Evolutionary conservation across 192 early-diverging fungal genomes (phyloP), one percentile per base, ranked within the genome.

Genomic region (Coemansia sp.): DNA sequence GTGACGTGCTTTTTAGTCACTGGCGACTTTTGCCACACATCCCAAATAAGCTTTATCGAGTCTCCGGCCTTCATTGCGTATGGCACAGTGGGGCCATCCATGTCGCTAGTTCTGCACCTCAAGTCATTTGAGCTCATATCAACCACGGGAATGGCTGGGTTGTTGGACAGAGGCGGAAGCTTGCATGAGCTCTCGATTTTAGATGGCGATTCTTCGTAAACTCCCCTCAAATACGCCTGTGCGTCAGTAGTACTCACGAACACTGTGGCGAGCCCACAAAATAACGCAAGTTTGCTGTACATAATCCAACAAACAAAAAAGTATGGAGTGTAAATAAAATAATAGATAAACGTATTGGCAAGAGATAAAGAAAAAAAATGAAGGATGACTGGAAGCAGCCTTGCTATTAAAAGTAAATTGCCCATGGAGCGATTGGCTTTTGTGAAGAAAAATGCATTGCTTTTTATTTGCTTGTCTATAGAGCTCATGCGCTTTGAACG

Each of bases 1-100:
- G 35, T n/a, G 6, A 58, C 20, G 19, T 37, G 31, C 35, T 38
- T 37, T 19, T 38, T 38, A 12, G 56, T 58, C 10, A 58, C 19
- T 22, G 56, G 56, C 35, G 56, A 58, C 56, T 38, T 58, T 58
- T 58, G n/a, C 31, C 32, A 58, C n/a, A 32, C 56, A 17, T 58
- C 35, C 1, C 19, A 58, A 37, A 58, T 37, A 2, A 58, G 56
- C 17, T 38, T 58, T 12, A 58, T 35, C 1, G 56, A 58, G 29
- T 29, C 37, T 35, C 56, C 56, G 1, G 56, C 56, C 4, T 58
- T 58, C 9, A 58, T 32, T 7, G 17, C 17, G 4, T 58, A 58
- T 4, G 56, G 56, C 19, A 38, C 56, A 3, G 56, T 38, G 56
- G 31, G 31, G 8, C 35, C 56, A 10, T 20, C 19, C 31, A 58